Evolutionary conservation across 2,329 filamentous ascomycete genomes (phyloP).

Genomic region (Scytalidium sp.): DNA sequence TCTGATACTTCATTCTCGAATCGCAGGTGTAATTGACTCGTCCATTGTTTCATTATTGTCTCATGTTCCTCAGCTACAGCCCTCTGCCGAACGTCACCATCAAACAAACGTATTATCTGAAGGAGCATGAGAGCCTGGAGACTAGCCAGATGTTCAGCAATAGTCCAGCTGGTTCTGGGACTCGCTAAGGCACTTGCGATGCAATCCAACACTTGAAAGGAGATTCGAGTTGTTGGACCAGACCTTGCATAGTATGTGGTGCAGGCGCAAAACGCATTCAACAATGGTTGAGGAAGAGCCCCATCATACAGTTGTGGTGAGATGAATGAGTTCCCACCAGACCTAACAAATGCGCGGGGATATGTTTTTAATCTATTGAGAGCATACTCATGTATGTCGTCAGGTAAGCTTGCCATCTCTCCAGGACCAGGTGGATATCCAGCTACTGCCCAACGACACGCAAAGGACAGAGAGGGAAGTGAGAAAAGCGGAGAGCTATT

Average conservation of each 20-base stretch:
- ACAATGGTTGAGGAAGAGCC: not conserved
- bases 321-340: not conserved
- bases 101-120: constrained; percentile 29
- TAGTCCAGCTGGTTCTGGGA: constrained; percentile 3
- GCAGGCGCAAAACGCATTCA: not conserved
- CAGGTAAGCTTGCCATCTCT: not conserved
- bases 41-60: constrained; percentile 19
- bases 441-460: not conserved
- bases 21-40: constrained; percentile 12
- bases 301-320: not conserved
- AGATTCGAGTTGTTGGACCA: not conserved
- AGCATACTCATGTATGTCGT: not conserved
- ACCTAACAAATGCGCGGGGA: not conserved
- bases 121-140: constrained; percentile 25
- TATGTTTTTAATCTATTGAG: not conserved
- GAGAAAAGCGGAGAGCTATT: not conserved
- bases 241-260: not conserved
- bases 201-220: not conserved
- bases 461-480: not conserved
- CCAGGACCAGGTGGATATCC: not conserved
- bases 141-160: constrained; percentile 8
- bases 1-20: not conserved
- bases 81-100: constrained; percentile 23
- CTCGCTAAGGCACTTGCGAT: not conserved
- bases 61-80: constrained; percentile 20